Base-by-base conservation (phyloP, 306 rosid species). In the Adenanthera pavonina region DNA sequence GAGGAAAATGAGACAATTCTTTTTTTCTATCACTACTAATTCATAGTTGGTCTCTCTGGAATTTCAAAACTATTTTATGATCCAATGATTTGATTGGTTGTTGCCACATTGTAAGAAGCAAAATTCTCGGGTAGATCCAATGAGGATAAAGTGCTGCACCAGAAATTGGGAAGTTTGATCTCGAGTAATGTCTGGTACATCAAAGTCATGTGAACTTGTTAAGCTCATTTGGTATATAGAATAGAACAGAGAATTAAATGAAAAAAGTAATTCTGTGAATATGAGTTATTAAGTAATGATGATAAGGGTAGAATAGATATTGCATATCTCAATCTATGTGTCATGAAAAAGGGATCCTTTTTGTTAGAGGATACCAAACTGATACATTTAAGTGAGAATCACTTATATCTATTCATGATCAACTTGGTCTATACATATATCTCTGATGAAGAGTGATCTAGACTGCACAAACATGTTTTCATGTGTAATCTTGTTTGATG, bases 401-500 rank as follows among this genome's bases (percentile, higher is more conserved):
- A 8, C 3, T 33, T 61, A 0, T 61, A 1, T 33, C 17, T 33
- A 4, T 12, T 30, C 13, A 33, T 33, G 40, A 60, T 60, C 11
- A 25, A 25, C 36, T 30, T 60, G 3, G 17, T 30, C 67, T 0
- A 60, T 12, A 60, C 16, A 30, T 60, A 10, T 0, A 9, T 57
- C 14, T 25, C 0, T 30, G 4, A 43, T 25, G 13, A 46, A 54
- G 41, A 52, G 64, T 44, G 12, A 67, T 69, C 53, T 34, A 62
- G 6, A 44, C 35, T 70, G 25, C 3, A 8, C 44, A 52, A 69
- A n/a, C 8, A 13, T 64, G 20, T 36, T 15, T 35, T 0, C 5
- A 3, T 64, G 19, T 35, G 52, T 35, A 47, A 46, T 53, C 4
- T 40, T 82, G 61, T 65, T 61, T 82, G 75, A 69, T 82, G 75